Evolutionary conservation across 257 asterid species (phyloP).

Genomic region (Solanum clarkiae): DNA sequence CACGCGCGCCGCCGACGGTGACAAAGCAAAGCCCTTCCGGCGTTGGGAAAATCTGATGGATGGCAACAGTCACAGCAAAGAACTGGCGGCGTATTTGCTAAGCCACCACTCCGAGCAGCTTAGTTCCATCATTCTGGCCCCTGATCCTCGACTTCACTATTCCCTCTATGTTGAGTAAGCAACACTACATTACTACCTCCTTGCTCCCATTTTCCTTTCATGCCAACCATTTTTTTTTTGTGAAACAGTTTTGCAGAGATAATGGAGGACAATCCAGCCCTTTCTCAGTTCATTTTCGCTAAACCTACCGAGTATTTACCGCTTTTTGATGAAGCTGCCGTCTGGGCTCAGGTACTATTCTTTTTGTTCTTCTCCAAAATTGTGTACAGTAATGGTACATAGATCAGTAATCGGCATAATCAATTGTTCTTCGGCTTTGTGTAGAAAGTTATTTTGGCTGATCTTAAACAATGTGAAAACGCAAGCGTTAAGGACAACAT

Average conservation of each 20-base stretch:
- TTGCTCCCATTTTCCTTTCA: background rate
- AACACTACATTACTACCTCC: background rate
- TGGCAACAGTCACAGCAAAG: conserved; percentile 26
- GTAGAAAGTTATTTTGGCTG: conserved; percentile 64
- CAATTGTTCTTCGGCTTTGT: conserved; percentile 2
- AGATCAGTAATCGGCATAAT: background rate
- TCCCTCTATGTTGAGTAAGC: conserved; percentile 70
- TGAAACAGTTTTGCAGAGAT: conserved; percentile 64
- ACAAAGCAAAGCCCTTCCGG: background rate
- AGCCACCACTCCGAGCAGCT: conserved; percentile 50
- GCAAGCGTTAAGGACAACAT: conserved; percentile 62
- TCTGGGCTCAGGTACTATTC: conserved; percentile 72
- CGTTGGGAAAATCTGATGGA: conserved; percentile 15
- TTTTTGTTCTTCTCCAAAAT: background rate
- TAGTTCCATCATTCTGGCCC: conserved; percentile 35
- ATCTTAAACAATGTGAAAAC: conserved; percentile 33
- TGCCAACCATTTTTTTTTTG: background rate
- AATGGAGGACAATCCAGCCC: conserved; percentile 60
- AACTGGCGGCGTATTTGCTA: conserved; percentile 61
- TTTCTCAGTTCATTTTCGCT: conserved; percentile 65
- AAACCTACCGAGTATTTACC: conserved; percentile 59
- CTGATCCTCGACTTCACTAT: conserved; percentile 84
- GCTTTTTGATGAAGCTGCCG: conserved; percentile 63
- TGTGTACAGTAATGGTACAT: background rate
- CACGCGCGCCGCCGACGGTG: background rate